Evolutionary conservation across 352 stramenopile genomes (phyloP), one percentile per base, ranked within the genome.

Genomic region (Phytophthora europaea): DNA sequence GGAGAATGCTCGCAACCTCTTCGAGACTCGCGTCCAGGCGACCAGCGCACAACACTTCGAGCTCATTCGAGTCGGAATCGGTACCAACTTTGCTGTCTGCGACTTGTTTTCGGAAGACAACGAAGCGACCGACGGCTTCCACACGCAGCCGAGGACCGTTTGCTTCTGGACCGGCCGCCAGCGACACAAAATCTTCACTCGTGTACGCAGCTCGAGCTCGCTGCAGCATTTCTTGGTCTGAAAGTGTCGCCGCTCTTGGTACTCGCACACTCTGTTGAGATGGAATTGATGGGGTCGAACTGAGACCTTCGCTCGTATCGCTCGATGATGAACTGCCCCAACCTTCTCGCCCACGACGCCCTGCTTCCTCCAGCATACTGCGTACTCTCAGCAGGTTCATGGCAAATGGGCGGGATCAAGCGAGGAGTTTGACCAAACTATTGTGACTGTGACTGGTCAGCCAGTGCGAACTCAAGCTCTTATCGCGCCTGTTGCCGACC

Each of bases 171-270:
- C 22, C 55, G 22, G n/a, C 54, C 3, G 65, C 52, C 23, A 78
- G 48, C 18, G 58, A 61, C 12, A 6, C 8, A 22, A 78, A 74
- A n/a, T 74, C 54, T 7, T 53, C 31, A 28, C 38, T 64, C 1
- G 31, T 59, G 28, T 74, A 67, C 9, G 65, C 65, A 15, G 61
- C 48, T 61, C 70, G 70, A 67, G 70, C 70, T 55, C 60, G 23
- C 22, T 73, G 38, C 40, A 78, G 40, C 10, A 78, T 51, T 8
- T 74, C 65, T 12, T 47, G 54, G 54, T 78, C 65, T 10, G 65
- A 65, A 22, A 45, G 20, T 10, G 1, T 23, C 61, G 56, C 1
- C 61, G 56, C 4, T 18, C 47, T 18, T 57, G 28, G 26, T 15
- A 4, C 26, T 69, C 18, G 20, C 68, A 52, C 28, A 23, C 8